Evolutionary conservation across 2,329 filamentous ascomycete species (phyloP).

Genomic region (Colletotrichum plurivorum): DNA sequence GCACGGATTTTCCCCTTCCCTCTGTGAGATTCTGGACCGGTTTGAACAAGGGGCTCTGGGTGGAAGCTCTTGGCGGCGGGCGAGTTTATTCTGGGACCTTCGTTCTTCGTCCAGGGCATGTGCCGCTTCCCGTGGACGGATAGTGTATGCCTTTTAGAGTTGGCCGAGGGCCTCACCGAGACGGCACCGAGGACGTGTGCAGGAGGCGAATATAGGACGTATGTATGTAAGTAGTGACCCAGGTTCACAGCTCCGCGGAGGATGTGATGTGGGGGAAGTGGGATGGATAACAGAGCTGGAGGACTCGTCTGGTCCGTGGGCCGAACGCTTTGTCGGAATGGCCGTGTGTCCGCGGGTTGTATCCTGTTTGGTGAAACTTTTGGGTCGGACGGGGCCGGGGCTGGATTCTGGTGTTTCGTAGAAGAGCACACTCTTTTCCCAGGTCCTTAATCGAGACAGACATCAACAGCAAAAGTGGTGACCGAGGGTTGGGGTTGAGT

Average conservation of each 20-base stretch:
- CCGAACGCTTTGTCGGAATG: conserved; percentile 16
- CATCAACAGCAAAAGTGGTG: background rate
- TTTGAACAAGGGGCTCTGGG: background rate
- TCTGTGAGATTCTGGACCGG: background rate
- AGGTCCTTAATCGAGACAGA: background rate
- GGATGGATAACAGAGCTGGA: background rate
- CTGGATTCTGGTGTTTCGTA: conserved; percentile 26
- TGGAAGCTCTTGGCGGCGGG: background rate
- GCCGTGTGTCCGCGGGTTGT: background rate
- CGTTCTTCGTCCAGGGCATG: background rate
- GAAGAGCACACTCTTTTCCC: background rate
- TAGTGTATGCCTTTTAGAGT: background rate
- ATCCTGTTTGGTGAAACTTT: conserved; percentile 24
- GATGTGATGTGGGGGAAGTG: conserved; percentile 3
- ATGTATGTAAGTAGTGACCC: too few species aligned
- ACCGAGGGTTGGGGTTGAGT: conserved; percentile 9
- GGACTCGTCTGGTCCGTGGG: conserved; percentile 29
- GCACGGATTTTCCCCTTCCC: too few species aligned
- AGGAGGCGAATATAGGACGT: background rate
- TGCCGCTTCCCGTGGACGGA: background rate
- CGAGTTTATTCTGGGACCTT: background rate
- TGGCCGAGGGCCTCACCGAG: conserved; percentile 20
- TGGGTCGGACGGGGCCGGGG: conserved; percentile 13
- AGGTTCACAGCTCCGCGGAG: conserved; percentile 5
- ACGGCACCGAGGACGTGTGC: conserved; percentile 4